Evolutionary conservation across 352 stramenopile species (phyloP).

Genomic region (Saprolegnia parasitica): DNA sequence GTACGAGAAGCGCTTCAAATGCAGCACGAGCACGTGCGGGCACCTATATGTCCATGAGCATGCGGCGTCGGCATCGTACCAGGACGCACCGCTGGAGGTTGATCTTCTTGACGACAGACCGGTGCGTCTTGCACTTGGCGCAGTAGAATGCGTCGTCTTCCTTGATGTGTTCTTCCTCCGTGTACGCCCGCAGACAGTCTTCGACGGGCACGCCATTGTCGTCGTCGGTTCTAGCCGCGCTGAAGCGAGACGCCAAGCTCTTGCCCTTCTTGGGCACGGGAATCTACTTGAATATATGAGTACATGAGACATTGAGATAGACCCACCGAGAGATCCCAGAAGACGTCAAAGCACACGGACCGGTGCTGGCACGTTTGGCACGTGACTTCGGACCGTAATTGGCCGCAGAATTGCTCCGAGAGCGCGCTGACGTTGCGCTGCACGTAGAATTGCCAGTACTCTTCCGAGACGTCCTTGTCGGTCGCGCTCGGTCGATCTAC

Average conservation of each 20-base stretch:
- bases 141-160: conserved; percentile 73
- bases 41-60: no score
- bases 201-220: conserved; percentile 36
- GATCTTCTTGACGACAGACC: conserved; percentile 67
- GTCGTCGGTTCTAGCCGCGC: conserved; percentile 20
- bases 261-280: conserved; percentile 67
- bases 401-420: conserved; percentile 77
- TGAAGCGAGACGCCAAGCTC: conserved; percentile 33
- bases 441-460: conserved; percentile 85
- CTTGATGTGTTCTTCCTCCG: conserved; percentile 53
- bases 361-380: conserved; percentile 68
- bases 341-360: conserved; percentile 79
- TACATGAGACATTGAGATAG: no score
- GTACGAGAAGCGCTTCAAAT: conserved; percentile 87
- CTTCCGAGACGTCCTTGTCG: conserved; percentile 59
- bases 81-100: conserved; percentile 53
- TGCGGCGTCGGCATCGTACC: not conserved
- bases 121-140: conserved; percentile 64
- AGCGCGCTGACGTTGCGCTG: conserved; percentile 62
- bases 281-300: conserved; percentile 28
- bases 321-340: conserved; percentile 67
- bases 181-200: conserved; percentile 70
- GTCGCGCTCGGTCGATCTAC: conserved; percentile 32
- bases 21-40: conserved; percentile 80
- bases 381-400: conserved; percentile 68